Base-by-base conservation (phyloP, 1,284 basidiomycete species). In the Lentinula novae-zelandiae region DNA sequence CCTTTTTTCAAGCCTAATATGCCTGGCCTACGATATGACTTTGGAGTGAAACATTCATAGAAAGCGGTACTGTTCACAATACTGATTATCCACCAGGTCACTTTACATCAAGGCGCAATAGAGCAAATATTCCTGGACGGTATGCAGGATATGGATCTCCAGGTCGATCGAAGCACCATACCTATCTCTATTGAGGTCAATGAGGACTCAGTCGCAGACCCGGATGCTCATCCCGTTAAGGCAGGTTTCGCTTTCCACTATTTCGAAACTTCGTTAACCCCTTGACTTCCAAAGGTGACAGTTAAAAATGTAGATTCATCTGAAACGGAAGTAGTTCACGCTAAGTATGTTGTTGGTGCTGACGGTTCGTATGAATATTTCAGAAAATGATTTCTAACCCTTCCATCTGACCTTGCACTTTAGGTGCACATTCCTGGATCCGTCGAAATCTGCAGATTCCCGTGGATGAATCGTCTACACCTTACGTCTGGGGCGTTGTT, bases 291-390 rank as follows among this genome's bases (percentile, higher is more conserved):
- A 38, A 27, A 38, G 36, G 12, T 38, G 36, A 38, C 12, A 12
- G 10, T 38, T 38, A 8, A 38, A 38, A 38, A 38, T 3, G 36
- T 38, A 15, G 53, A 39, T 22, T 22, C 53, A n/a, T 20, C 34
- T 10, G 22, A 40, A 42, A 42, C 15, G 20, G 53, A 55, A 27
- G 40, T 38, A 15, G 20, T 55, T 17, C 34, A 20, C 15, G 53
- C 53, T 3, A 55, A 55, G 40, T 55, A 55, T 22, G 53, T 55
- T 38, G 53, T 55, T 17, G 53, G 53, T 36, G 53, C 53, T 40
- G 53, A 55, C 39, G 53, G 53, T 55, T 31, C 17, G n/a, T 33
- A 13, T 38, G 7, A 38, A 8, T 38, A 38, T 38, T 38, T 31
- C 7, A 38, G 7, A 38, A 12, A 8, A 9, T 38, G 36, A 38